These are phyloP conservation scores for Selaginella moellendorffii DNA, from an alignment of 75 land plant genomes.

Conservation along the genomic window DNA sequence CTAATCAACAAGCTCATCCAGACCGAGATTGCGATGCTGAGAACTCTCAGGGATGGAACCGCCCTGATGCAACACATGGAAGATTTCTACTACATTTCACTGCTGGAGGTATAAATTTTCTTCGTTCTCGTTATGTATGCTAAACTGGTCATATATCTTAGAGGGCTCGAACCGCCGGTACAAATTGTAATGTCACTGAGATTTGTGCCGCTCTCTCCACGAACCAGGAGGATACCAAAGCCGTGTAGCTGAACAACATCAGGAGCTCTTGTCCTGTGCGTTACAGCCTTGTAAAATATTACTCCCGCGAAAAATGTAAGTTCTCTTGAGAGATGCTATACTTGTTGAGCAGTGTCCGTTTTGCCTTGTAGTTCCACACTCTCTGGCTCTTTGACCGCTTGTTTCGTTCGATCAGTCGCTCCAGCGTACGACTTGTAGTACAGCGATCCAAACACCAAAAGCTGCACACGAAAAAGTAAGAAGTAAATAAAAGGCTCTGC, in stretches of 20 bases:
- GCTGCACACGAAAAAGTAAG: conserved; percentile 14
- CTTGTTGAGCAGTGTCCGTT: background rate
- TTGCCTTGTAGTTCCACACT: background rate
- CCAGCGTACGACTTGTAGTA: conserved; percentile 32
- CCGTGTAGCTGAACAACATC: too few relatives aligned
- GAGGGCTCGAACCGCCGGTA: background rate
- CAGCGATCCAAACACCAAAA: conserved; percentile 41
- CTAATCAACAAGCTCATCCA: conserved; percentile 68
- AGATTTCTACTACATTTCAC: conserved; percentile 79
- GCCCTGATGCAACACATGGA: conserved; percentile 99
- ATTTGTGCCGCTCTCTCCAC: background rate
- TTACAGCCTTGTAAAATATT: too few relatives aligned
- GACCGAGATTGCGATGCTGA: conserved; percentile 81
- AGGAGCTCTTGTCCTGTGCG: too few relatives aligned
- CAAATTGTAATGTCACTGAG: background rate
- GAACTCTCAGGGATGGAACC: conserved; percentile 83
- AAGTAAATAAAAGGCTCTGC: conserved; percentile 6
- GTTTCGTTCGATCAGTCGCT: background rate
- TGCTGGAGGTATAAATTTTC: conserved; percentile 48
- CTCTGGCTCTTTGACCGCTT: background rate
- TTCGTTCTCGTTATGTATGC: background rate
- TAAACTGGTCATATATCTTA: background rate
- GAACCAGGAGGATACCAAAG: too few relatives aligned
- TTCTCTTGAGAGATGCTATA: too few relatives aligned
- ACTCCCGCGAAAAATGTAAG: too few relatives aligned